Evolutionary conservation across 371 early-diverging fungal species (phyloP).

Genomic region (Smittium culicis): DNA sequence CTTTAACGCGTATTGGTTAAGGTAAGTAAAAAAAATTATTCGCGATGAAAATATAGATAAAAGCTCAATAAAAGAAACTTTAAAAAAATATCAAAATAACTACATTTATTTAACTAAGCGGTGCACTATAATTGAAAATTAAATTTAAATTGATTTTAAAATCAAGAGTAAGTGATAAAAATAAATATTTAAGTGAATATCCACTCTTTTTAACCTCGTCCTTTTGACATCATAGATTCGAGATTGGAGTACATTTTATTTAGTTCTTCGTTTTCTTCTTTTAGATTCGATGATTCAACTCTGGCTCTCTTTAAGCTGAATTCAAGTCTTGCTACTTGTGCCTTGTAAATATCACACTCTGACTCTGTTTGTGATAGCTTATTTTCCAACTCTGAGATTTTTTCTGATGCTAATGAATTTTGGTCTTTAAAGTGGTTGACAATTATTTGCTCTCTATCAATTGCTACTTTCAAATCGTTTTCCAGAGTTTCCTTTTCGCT

Average conservation of each 20-base stretch:
- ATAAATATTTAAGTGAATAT: too few relatives aligned
- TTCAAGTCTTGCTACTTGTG: slow-evolving; percentile 6
- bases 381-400: neutral
- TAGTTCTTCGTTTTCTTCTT: slow-evolving; percentile 9
- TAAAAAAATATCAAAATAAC: too few relatives aligned
- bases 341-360: slow-evolving; percentile 1
- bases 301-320: slow-evolving; percentile 7
- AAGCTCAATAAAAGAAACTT: too few relatives aligned
- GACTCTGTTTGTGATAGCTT: neutral
- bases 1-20: too few relatives aligned
- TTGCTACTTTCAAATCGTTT: slow-evolving; percentile 8
- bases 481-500: neutral
- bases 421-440: slow-evolving; percentile 2
- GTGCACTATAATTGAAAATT: too few relatives aligned
- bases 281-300: neutral
- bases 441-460: slow-evolving; percentile 7
- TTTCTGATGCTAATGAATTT: neutral
- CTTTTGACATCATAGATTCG: slow-evolving; percentile 3
- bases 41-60: too few relatives aligned
- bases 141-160: too few relatives aligned
- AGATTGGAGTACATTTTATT: slow-evolving; percentile 7
- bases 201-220: neutral
- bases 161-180: too few relatives aligned
- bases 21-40: too few relatives aligned
- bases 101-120: too few relatives aligned